Evolutionary conservation across 1,284 basidiomycete genomes (phyloP).

Genomic region (Ustilago lituana): DNA sequence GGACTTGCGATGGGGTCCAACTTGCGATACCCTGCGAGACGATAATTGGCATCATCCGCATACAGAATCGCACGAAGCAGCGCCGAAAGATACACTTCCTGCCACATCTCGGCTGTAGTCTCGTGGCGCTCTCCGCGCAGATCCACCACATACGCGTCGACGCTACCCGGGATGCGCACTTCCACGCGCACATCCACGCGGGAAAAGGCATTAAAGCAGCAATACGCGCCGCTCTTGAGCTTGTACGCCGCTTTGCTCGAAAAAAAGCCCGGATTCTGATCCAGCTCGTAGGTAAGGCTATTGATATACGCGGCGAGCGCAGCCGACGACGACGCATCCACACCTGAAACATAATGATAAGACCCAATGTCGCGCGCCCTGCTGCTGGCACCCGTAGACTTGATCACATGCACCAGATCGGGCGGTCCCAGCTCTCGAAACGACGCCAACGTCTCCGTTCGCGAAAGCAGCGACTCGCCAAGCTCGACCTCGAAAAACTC

Average conservation of each 20-base stretch:
- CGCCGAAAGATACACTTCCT: conserved; percentile 95
- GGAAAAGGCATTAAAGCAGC: conserved; percentile 98
- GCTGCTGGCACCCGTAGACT: conserved; percentile 77
- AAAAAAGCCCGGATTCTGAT: conserved; percentile 92
- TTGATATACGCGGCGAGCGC: conserved; percentile 98
- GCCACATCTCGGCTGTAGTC: conserved; percentile 91
- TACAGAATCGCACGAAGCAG: conserved; percentile 90
- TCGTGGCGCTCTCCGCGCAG: conserved; percentile 92
- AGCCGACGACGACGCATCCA: conserved; percentile 95
- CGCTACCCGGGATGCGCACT: conserved; percentile 97
- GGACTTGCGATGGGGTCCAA: conserved; percentile 90
- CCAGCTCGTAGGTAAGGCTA: conserved; percentile 92
- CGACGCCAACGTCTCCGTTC: conserved; percentile 90
- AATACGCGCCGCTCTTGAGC: conserved; percentile 92
- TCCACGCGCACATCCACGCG: conserved; percentile 96
- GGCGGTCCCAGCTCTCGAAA: conserved; percentile 97
- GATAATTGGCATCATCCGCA: conserved; percentile 91
- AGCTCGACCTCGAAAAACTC: conserved; percentile 79
- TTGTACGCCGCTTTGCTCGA: conserved; percentile 79
- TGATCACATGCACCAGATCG: conserved; percentile 94
- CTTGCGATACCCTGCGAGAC: conserved; percentile 91
- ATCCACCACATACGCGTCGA: conserved; percentile 93
- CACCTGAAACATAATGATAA: conserved; percentile 77
- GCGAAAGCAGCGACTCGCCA: conserved; percentile 85
- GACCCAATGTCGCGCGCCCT: conserved; percentile 77